Evolutionary conservation across 2,329 filamentous ascomycete species (phyloP).

Genomic region (Phyllachora maydis): DNA sequence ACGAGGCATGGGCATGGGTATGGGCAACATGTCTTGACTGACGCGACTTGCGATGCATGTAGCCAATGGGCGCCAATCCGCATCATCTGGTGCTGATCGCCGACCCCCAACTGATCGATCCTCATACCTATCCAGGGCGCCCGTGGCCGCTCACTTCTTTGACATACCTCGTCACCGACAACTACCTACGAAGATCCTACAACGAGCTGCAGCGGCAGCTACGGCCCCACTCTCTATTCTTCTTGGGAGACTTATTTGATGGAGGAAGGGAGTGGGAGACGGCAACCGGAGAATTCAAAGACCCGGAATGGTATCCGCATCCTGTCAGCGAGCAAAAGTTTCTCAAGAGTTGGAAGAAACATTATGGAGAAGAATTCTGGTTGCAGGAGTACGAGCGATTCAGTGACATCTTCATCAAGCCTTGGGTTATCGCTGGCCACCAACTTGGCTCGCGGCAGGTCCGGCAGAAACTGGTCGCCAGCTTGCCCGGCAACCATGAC

Average conservation of each 20-base stretch:
- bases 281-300: slow-evolving; percentile 31
- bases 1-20: slow-evolving; percentile 1
- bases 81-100: slow-evolving; percentile 73
- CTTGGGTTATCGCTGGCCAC: slow-evolving; percentile 37
- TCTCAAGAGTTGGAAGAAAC: slow-evolving; percentile 46
- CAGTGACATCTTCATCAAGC: slow-evolving; percentile 60
- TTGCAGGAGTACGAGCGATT: slow-evolving; percentile 72
- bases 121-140: slow-evolving; percentile 81
- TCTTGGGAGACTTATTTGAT: slow-evolving; percentile 88
- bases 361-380: slow-evolving; percentile 73
- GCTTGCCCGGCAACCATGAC: slow-evolving; percentile 87
- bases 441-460: slow-evolving; percentile 35
- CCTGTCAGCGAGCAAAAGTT: slow-evolving; percentile 29
- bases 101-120: slow-evolving; percentile 82
- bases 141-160: slow-evolving; percentile 35
- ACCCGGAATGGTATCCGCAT: slow-evolving; percentile 34
- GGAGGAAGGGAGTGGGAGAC: slow-evolving; percentile 92
- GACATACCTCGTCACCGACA: slow-evolving; percentile 52
- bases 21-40: not conserved
- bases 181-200: slow-evolving; percentile 73
- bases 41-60: no score
- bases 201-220: slow-evolving; percentile 54
- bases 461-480: slow-evolving; percentile 62
- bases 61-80: slow-evolving; percentile 62
- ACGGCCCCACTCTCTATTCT: slow-evolving; percentile 73